Evolutionary conservation across 2,329 filamentous ascomycete genomes (phyloP).

Genomic region (Aphanocladium album): DNA sequence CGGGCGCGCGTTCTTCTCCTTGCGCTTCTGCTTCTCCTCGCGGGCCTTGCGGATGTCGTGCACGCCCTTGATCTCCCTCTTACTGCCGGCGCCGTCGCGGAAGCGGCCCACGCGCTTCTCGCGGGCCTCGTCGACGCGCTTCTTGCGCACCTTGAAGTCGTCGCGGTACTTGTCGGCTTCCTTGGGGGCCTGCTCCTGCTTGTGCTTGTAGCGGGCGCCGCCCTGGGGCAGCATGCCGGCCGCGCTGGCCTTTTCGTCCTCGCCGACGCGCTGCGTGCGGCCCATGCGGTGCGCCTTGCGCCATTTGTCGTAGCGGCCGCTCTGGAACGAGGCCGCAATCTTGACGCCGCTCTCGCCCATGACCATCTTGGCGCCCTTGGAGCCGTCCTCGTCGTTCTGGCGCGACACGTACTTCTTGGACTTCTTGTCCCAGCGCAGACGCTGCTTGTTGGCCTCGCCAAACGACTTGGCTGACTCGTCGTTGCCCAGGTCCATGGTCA

Average conservation of each 20-base stretch:
- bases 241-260: constrained; percentile 56
- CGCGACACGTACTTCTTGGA: constrained; percentile 89
- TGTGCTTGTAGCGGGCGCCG: constrained; percentile 69
- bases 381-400: constrained; percentile 93
- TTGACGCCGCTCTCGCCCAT: constrained; percentile 90
- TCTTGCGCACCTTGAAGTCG: constrained; percentile 87
- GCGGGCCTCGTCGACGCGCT: constrained; percentile 79
- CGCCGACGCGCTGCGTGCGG: constrained; percentile 74
- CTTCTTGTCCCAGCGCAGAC: constrained; percentile 96
- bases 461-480: constrained; percentile 81
- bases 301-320: constrained; percentile 91
- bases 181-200: constrained; percentile 82
- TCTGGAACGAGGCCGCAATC: constrained; percentile 90
- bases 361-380: constrained; percentile 65
- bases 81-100: constrained; percentile 68
- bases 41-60: constrained; percentile 83
- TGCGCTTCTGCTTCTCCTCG: constrained; percentile 68
- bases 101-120: constrained; percentile 76
- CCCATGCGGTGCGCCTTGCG: constrained; percentile 78
- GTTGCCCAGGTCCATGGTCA: constrained; percentile 86
- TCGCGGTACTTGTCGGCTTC: constrained; percentile 87
- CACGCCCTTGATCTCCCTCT: constrained; percentile 70
- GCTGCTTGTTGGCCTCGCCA: constrained; percentile 66
- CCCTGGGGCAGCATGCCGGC: constrained; percentile 12
- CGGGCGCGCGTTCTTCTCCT: constrained; percentile 85